Conservation (phyloP, 768 basidiomycete genomes). For the Rhodotorula kratochvilovae region DNA sequence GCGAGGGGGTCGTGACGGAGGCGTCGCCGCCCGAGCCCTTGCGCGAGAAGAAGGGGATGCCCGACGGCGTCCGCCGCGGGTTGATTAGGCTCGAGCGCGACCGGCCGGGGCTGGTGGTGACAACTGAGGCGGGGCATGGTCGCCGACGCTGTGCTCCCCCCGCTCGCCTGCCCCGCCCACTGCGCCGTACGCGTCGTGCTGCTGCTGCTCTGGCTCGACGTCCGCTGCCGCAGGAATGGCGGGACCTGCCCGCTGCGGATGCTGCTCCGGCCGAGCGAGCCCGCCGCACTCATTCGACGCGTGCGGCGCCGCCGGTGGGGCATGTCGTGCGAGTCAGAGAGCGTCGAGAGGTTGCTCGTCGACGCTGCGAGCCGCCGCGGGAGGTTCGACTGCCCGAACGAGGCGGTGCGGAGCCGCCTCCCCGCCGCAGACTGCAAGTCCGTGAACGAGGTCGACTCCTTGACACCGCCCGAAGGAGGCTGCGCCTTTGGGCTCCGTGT, state of each 20-base stretch:
- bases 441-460: conserved; percentile 34
- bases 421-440: conserved; percentile 23
- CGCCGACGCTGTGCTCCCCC: neutral
- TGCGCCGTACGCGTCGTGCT: conserved; percentile 41
- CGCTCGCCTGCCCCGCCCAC: conserved; percentile 43
- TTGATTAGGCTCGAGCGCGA: conserved; percentile 34
- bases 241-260: conserved; percentile 50
- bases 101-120: conserved; percentile 32
- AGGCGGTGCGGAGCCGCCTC: conserved; percentile 6
- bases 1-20: conserved; percentile 54
- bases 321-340: neutral
- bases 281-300: conserved; percentile 16
- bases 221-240: conserved; percentile 54
- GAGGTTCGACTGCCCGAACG: conserved; percentile 10
- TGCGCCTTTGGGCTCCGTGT: conserved; percentile 32
- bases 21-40: conserved; percentile 60
- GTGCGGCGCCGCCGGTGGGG: conserved; percentile 1
- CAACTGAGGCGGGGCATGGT: conserved; percentile 20
- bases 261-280: conserved; percentile 30
- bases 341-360: conserved; percentile 33
- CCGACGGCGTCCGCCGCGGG: conserved; percentile 81
- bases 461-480: conserved; percentile 6
- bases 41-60: conserved; percentile 88
- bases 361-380: conserved; percentile 33
- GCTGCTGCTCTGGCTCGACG: conserved; percentile 32